phyloP scores from a whole-genome alignment of 345 rosid species.

The Gossypium thurberi region DNA sequence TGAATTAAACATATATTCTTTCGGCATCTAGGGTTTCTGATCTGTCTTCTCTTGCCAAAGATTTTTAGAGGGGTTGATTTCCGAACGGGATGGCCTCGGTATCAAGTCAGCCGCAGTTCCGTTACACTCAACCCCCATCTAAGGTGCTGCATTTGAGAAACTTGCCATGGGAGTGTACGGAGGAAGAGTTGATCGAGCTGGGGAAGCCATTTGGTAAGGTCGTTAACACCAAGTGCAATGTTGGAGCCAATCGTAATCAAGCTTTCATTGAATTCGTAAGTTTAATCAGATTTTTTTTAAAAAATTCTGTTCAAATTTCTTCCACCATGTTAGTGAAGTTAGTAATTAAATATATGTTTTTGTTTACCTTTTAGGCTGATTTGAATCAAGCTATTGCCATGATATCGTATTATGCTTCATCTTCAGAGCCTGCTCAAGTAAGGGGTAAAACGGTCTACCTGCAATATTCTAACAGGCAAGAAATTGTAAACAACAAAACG shows the following conservation, averaged over 20 bases:
- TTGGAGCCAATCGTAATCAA: conserved; percentile 94
- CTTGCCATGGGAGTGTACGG: conserved; percentile 99
- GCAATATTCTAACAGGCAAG: conserved; percentile 97
- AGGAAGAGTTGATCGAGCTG: conserved; percentile 85
- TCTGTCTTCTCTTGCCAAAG: background rate
- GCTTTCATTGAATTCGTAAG: conserved; percentile 99
- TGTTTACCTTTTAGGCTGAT: conserved; percentile 47
- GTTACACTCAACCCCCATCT: conserved; percentile 96
- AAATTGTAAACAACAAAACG: conserved; percentile 94
- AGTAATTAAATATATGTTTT: conserved; percentile 1
- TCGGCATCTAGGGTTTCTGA: background rate
- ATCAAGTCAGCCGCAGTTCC: conserved; percentile 95
- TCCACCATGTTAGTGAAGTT: background rate
- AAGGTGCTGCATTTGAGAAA: conserved; percentile 98
- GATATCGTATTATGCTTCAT: conserved; percentile 95
- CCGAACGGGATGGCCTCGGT: conserved; percentile 76
- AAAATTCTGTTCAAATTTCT: background rate
- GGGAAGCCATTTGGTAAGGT: conserved; percentile 97
- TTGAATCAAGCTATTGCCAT: conserved; percentile 95
- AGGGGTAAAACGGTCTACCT: conserved; percentile 98
- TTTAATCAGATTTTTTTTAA: background rate
- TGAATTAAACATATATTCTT: too few species aligned
- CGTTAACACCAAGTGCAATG: conserved; percentile 96
- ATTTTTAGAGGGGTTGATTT: background rate
- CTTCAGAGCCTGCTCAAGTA: conserved; percentile 98